Evolutionary conservation across 208 protist species (phyloP).

Genomic region (Trypanosoma congolense): DNA sequence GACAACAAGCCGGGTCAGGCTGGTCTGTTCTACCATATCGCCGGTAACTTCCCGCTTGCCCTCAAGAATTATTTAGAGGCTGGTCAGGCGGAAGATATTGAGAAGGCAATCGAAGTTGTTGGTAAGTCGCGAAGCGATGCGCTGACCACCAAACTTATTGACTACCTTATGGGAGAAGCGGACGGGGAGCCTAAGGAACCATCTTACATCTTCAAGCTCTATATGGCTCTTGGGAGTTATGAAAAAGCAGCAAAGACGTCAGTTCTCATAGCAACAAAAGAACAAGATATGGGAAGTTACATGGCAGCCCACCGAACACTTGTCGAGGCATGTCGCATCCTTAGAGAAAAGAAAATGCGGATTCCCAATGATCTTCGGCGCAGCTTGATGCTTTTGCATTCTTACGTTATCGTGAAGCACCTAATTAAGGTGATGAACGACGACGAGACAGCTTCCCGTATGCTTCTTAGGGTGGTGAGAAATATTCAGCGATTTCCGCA

Average conservation of each 20-base stretch:
- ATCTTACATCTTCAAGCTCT: constrained; percentile 96
- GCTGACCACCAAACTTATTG: constrained; percentile 93
- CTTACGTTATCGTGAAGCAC: constrained; percentile 95
- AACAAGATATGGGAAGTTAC: constrained; percentile 94
- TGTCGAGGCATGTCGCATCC: constrained; percentile 90
- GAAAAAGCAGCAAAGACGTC: constrained; percentile 94
- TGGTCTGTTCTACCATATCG: constrained; percentile 90
- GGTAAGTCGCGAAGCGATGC: constrained; percentile 89
- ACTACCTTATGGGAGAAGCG: constrained; percentile 94
- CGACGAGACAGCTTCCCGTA: constrained; percentile 87
- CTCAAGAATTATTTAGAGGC: constrained; percentile 89
- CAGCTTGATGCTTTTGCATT: constrained; percentile 94
- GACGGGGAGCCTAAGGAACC: constrained; percentile 95
- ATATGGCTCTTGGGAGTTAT: constrained; percentile 95
- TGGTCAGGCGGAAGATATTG: constrained; percentile 81
- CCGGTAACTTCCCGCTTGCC: constrained; percentile 83
- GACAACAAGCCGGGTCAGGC: constrained; percentile 73
- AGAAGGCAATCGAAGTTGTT: constrained; percentile 92
- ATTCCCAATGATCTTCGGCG: constrained; percentile 89
- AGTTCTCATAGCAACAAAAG: constrained; percentile 93
- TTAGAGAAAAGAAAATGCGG: constrained; percentile 80
- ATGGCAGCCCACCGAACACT: constrained; percentile 91
- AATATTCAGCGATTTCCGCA: constrained; percentile 94
- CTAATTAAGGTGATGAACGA: constrained; percentile 88
- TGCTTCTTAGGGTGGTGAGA: constrained; percentile 94